phyloP scores from a whole-genome alignment of 2,329 filamentous ascomycete species.

The Mollisiaceae sp. region DNA sequence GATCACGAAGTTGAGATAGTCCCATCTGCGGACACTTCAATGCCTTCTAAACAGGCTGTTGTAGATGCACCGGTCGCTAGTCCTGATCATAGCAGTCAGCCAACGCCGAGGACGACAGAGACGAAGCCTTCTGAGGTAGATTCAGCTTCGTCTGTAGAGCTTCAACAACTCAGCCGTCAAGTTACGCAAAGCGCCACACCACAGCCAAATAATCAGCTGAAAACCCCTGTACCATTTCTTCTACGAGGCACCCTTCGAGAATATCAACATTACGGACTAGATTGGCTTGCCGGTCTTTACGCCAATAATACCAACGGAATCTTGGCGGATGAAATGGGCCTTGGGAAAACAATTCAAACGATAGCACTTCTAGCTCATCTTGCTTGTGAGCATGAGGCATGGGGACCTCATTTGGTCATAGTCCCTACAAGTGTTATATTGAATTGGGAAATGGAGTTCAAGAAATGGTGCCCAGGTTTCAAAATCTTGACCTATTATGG shows the following conservation, averaged over 20 bases:
- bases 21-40: not conserved
- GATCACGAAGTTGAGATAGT: not conserved
- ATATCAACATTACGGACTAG: conserved; percentile 95
- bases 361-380: conserved; percentile 93
- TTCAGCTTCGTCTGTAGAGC: conserved; percentile 44
- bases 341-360: conserved; percentile 98
- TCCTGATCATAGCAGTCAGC: conserved; percentile 44
- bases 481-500: conserved; percentile 98
- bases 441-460: conserved; percentile 99
- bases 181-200: conserved; percentile 47
- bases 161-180: conserved; percentile 38
- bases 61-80: conserved; percentile 36
- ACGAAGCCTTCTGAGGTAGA: conserved; percentile 42
- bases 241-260: conserved; percentile 88
- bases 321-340: conserved; percentile 95
- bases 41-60: conserved; percentile 16
- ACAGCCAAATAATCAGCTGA: conserved; percentile 48
- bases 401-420: conserved; percentile 95
- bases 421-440: conserved; percentile 98
- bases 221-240: conserved; percentile 79
- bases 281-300: conserved; percentile 95
- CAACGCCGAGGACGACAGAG: conserved; percentile 45
- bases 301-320: conserved; percentile 94
- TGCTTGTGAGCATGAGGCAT: conserved; percentile 86
- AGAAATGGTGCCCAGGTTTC: conserved; percentile 98